Evolutionary conservation across 345 rosid species (phyloP).

Genomic region (Erucastrum elatum): DNA sequence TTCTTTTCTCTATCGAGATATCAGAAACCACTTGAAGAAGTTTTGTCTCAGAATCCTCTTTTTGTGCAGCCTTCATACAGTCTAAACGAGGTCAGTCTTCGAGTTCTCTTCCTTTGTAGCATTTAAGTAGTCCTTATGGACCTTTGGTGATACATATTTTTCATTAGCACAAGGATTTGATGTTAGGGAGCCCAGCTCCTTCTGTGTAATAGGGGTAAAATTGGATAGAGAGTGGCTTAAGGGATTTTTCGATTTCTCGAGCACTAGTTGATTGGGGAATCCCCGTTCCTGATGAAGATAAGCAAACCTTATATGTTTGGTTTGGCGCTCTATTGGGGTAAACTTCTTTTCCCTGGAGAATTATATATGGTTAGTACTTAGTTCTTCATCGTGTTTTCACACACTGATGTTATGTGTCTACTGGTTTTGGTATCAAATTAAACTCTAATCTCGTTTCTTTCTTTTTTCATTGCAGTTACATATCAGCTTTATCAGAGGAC

Average conservation of each 20-base stretch:
- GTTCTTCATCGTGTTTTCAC: neutral
- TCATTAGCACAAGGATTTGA: neutral
- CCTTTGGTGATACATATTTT: neutral
- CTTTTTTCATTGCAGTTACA: conserved; percentile 52
- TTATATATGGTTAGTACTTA: neutral
- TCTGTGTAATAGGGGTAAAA: conserved; percentile 64
- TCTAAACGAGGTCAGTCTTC: conserved; percentile 62
- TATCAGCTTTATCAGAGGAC: conserved; percentile 75
- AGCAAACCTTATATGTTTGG: conserved; percentile 96
- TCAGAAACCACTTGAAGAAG: conserved; percentile 75
- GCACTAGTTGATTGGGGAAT: conserved; percentile 98
- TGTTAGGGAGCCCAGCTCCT: neutral
- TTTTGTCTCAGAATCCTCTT: conserved; percentile 57
- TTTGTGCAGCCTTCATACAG: conserved; percentile 93
- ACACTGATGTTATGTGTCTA: neutral
- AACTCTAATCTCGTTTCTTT: neutral
- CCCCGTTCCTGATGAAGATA: conserved; percentile 81
- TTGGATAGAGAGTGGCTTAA: conserved; percentile 82
- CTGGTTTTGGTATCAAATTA: neutral
- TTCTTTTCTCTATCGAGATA: conserved; percentile 90
- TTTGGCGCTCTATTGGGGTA: conserved; percentile 98
- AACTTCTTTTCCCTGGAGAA: conserved; percentile 11
- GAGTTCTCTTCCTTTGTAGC: neutral
- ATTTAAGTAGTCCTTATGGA: conserved; percentile 18
- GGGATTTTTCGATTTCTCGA: conserved; percentile 90